Conservation (phyloP, 23 red algal genomes). For the Agarophyton chilense region DNA sequence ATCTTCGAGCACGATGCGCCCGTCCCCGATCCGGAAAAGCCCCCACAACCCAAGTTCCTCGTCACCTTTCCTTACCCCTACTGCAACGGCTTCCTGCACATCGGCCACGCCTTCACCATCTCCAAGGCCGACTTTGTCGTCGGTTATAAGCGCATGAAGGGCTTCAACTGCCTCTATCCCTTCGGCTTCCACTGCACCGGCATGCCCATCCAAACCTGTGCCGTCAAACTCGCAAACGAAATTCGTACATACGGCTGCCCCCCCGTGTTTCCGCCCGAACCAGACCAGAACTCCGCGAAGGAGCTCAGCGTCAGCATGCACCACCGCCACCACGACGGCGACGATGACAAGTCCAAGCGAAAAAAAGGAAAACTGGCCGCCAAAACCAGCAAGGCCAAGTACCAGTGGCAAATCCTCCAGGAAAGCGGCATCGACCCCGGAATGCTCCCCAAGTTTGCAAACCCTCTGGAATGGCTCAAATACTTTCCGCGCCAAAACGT, state of each 20-base stretch:
- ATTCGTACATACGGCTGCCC: conserved; percentile 82
- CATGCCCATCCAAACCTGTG: conserved; percentile 99
- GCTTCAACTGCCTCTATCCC: conserved; percentile 84
- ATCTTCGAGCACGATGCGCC: conserved; percentile 87
- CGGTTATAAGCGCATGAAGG: conserved; percentile 81
- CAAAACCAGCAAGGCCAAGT: conserved; percentile 72
- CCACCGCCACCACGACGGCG: too few species aligned
- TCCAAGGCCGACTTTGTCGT: conserved; percentile 98
- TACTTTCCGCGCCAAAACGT: conserved; percentile 91
- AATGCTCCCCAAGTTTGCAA: conserved; percentile 84
- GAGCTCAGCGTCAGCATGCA: conserved; percentile 4
- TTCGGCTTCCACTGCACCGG: conserved; percentile 99
- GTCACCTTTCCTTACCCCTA: conserved; percentile 99
- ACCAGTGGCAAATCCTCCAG: conserved; percentile 92
- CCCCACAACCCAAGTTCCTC: conserved; percentile 66
- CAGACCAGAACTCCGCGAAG: not conserved
- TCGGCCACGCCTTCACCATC: conserved; percentile 97
- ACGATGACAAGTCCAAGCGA: conserved; percentile 51
- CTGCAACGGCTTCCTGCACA: conserved; percentile 96
- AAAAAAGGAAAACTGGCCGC: conserved; percentile 83
- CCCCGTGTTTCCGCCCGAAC: conserved; percentile 76
- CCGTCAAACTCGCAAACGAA: conserved; percentile 85
- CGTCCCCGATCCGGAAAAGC: not conserved
- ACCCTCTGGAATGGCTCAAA: conserved; percentile 86
- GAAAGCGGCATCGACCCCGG: conserved; percentile 76